Evolutionary conservation across 2,329 filamentous ascomycete genomes (phyloP).

Genomic region (Verticillium albo-atrum): DNA sequence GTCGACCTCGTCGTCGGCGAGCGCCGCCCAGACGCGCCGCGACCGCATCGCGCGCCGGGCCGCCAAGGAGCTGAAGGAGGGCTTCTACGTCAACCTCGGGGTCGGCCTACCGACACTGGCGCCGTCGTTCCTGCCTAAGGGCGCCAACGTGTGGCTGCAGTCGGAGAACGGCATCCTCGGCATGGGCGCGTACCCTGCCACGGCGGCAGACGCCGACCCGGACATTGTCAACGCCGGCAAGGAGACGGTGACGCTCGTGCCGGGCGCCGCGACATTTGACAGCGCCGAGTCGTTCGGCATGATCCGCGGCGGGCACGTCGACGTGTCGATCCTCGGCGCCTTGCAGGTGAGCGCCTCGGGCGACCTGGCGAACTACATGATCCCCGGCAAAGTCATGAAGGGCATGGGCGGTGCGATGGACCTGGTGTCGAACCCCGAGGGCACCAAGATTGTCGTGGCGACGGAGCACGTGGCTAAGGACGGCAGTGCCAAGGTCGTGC

Average conservation of each 20-base stretch:
- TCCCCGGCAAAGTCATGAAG: slow-evolving; percentile 82
- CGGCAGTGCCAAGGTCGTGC: slow-evolving; percentile 61
- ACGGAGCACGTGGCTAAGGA: slow-evolving; percentile 69
- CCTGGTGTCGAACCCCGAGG: slow-evolving; percentile 64
- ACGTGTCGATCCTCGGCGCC: slow-evolving; percentile 78
- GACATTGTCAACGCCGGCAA: slow-evolving; percentile 86
- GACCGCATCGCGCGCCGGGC: slow-evolving; percentile 73
- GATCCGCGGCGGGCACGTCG: slow-evolving; percentile 81
- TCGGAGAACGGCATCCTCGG: slow-evolving; percentile 83
- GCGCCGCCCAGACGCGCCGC: slow-evolving; percentile 48
- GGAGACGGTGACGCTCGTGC: slow-evolving; percentile 76
- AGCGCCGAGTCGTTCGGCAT: slow-evolving; percentile 79
- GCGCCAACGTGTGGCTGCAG: slow-evolving; percentile 74
- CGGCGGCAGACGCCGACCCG: slow-evolving; percentile 65
- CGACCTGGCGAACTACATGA: slow-evolving; percentile 86
- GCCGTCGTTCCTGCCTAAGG: slow-evolving; percentile 66
- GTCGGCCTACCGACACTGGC: slow-evolving; percentile 86
- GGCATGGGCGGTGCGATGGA: slow-evolving; percentile 82
- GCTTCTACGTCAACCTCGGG: slow-evolving; percentile 76
- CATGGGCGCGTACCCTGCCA: slow-evolving; percentile 71
- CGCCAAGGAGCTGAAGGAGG: slow-evolving; percentile 75
- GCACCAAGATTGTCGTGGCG: slow-evolving; percentile 68
- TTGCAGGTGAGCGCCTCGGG: slow-evolving; percentile 76
- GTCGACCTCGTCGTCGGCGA: slow-evolving; percentile 26
- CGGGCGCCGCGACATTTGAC: slow-evolving; percentile 74